Percentiles rank a stretch among this genome's conserved stretches.
These are phyloP conservation scores for Eucalyptus pauciflora DNA, from an alignment of 345 rosid genomes.

Conservation along the genomic window DNA sequence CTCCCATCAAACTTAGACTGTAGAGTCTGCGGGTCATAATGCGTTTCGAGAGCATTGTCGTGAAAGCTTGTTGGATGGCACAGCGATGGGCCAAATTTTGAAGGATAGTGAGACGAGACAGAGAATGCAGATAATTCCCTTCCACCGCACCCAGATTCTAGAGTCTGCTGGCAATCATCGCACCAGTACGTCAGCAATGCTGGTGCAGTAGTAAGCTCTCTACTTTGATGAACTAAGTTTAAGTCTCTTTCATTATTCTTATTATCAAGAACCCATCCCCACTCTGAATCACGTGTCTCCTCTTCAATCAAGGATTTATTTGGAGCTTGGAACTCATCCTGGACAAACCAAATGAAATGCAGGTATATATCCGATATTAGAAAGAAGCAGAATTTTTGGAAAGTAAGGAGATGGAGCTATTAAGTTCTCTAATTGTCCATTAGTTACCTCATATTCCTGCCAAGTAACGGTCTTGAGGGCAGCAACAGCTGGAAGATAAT, in stretches of 20 bases:
- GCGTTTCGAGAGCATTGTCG: not conserved
- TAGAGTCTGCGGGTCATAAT: not conserved
- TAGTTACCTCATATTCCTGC: constrained; percentile 15
- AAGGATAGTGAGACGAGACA: not conserved
- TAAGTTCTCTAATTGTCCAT: not conserved
- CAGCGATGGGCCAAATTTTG: not conserved
- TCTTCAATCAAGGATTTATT: not conserved
- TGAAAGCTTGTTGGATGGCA: not conserved
- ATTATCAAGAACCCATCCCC: not conserved
- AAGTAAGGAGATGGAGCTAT: constrained; percentile 3
- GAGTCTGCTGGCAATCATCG: constrained; percentile 8
- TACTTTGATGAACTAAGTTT: constrained; percentile 3
- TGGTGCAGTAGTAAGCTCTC: constrained; percentile 19
- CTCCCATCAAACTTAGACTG: not conserved
- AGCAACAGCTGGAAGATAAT: constrained; percentile 12
- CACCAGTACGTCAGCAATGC: constrained; percentile 1
- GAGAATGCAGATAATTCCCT: not conserved
- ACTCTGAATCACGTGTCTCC: not conserved
- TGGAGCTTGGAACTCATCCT: not conserved
- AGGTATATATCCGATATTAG: not conserved
- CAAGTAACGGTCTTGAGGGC: constrained; percentile 4
- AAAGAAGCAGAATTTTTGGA: not conserved
- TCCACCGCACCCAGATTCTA: constrained; percentile 1
- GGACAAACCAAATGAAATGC: constrained; percentile 10
- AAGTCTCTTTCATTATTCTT: constrained; percentile 11